A percentile compares a stretch with the other conserved stretches of the same genome.
These are phyloP conservation scores for Thermomyces lanuginosus DNA, from an alignment of 2,329 filamentous ascomycete genomes.

Conservation along the genomic window DNA sequence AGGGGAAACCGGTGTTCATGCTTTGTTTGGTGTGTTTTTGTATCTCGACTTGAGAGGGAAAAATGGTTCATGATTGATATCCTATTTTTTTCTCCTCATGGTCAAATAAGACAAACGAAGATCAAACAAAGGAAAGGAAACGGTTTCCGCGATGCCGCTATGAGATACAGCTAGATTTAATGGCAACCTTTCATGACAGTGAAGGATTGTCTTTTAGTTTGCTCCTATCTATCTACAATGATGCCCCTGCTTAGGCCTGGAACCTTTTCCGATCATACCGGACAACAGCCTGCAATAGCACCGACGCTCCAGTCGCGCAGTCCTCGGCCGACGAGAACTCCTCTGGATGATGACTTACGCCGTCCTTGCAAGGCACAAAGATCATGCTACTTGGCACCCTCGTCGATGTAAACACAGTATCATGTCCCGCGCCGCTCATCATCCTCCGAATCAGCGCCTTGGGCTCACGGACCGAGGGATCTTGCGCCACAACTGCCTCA, in stretches of 20 bases:
- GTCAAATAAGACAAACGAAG: too few relatives aligned
- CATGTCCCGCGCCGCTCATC: constrained; percentile 49
- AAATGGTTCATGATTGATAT: constrained; percentile 13
- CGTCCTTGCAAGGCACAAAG: constrained; percentile 47
- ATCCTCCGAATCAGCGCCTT: constrained; percentile 35
- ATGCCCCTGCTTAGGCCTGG: too few relatives aligned
- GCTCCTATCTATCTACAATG: too few relatives aligned
- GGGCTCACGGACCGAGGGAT: constrained; percentile 22
- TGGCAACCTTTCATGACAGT: constrained; percentile 19
- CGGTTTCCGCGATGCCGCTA: constrained; percentile 7
- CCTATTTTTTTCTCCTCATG: too few relatives aligned
- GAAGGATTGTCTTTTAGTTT: too few relatives aligned
- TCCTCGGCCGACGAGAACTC: constrained; percentile 47
- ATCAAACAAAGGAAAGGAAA: constrained; percentile 10
- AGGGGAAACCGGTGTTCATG: too few relatives aligned
- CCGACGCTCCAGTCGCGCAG: constrained; percentile 20
- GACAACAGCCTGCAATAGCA: constrained; percentile 10
- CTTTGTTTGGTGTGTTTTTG: too few relatives aligned
- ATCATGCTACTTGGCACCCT: constrained; percentile 49
- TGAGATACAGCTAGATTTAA: constrained; percentile 17
- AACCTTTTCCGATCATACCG: constrained; percentile 10
- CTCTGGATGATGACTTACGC: constrained; percentile 47
- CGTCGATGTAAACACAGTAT: constrained; percentile 45
- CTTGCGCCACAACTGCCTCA: constrained; percentile 36
- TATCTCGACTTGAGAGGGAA: constrained; percentile 4